Evolutionary conservation across 116 monocot genomes (phyloP).

Genomic region (Posidonia oceanica): DNA sequence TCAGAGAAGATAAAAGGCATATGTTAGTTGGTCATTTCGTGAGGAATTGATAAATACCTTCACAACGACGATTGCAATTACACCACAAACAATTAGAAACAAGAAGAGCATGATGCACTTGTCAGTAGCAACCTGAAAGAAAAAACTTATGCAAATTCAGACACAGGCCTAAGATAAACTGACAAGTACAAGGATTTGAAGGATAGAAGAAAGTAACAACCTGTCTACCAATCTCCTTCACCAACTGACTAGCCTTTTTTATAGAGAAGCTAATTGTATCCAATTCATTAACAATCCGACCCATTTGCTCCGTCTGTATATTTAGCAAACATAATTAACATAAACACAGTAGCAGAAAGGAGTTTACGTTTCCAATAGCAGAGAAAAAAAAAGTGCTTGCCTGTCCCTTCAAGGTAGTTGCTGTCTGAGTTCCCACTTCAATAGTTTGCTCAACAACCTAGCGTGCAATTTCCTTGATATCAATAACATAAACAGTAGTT

Average conservation of each 20-base stretch:
- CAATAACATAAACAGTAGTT: neutral
- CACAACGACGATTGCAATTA: constrained; percentile 84
- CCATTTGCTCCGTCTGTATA: constrained; percentile 93
- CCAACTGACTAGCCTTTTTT: constrained; percentile 82
- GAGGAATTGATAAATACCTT: constrained; percentile 39
- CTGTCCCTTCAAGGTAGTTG: constrained; percentile 61
- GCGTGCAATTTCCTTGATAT: constrained; percentile 4
- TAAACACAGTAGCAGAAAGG: neutral
- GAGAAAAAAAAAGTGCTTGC: constrained; percentile 14
- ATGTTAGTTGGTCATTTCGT: neutral
- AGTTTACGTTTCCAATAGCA: neutral
- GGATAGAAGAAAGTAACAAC: constrained; percentile 13
- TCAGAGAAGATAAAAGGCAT: neutral
- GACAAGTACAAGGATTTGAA: neutral
- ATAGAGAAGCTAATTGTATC: constrained; percentile 93
- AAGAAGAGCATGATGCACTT: constrained; percentile 90
- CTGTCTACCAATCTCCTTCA: constrained; percentile 92
- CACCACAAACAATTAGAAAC: constrained; percentile 78
- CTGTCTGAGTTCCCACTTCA: constrained; percentile 82
- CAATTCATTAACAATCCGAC: constrained; percentile 85
- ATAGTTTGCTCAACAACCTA: constrained; percentile 90
- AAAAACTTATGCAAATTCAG: neutral
- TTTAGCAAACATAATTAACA: neutral
- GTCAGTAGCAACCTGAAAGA: constrained; percentile 84
- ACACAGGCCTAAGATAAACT: neutral